These are phyloP conservation scores for Sequoiadendron giganteum DNA, from an alignment of 75 land plant species.

Conservation along the genomic window DNA sequence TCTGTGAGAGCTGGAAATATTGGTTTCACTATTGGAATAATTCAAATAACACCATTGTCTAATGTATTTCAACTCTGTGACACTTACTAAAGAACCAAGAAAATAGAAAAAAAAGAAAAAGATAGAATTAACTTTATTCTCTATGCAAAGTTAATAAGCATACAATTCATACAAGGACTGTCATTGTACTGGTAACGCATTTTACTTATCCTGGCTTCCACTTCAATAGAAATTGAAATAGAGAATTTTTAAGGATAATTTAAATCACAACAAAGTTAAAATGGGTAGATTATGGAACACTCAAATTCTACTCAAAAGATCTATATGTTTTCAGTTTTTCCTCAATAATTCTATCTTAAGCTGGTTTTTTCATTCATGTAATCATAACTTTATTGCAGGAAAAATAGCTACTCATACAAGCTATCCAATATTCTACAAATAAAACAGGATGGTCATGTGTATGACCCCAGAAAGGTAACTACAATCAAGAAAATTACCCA, in stretches of 20 bases:
- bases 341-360: background rate
- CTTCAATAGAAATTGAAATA: background rate
- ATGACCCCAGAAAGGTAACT: background rate
- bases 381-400: background rate
- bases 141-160: background rate
- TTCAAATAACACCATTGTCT: background rate
- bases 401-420: background rate
- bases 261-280: slow-evolving; percentile 2
- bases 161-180: background rate
- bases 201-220: background rate
- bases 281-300: background rate
- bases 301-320: background rate
- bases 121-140: background rate
- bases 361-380: background rate
- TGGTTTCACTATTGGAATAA: background rate
- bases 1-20: background rate
- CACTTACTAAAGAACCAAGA: background rate
- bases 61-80: background rate
- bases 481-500: slow-evolving; percentile 47
- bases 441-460: background rate
- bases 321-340: background rate
- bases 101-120: background rate
- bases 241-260: background rate
- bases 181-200: background rate
- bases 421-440: background rate